phyloP scores from a whole-genome alignment of 1,284 basidiomycete genomes.

The Rhodotorula sp. region DNA sequence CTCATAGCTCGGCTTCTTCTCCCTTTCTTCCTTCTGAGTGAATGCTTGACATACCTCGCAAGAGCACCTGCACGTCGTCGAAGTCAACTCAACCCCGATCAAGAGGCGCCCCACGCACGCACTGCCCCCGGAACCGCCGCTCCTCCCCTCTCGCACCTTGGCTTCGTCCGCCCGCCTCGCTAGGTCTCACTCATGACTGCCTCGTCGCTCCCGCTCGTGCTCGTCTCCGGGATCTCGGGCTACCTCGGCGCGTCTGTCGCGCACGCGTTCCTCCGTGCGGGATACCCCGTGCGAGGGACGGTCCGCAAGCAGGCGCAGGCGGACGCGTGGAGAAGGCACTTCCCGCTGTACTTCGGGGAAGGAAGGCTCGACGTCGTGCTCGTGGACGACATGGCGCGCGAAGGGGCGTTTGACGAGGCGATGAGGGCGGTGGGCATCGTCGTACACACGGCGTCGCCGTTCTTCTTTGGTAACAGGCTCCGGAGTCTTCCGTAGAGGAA shows the following conservation, averaged over 20 bases:
- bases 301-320: constrained; percentile 32
- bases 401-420: constrained; percentile 40
- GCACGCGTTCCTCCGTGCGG: constrained; percentile 1
- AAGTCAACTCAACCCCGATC: no score
- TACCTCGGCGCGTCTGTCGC: constrained; percentile 11
- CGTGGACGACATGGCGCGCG: constrained; percentile 32
- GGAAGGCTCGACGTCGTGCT: constrained; percentile 28
- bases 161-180: background rate
- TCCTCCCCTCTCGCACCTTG: background rate
- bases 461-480: constrained; percentile 12
- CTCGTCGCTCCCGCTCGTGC: background rate
- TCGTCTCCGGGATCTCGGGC: constrained; percentile 10
- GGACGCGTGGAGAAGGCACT: constrained; percentile 18
- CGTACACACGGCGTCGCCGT: constrained; percentile 19
- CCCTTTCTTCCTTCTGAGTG: no score
- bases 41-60: no score
- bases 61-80: no score
- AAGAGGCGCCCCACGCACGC: background rate
- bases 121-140: background rate
- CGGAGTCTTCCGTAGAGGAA: background rate
- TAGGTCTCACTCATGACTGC: background rate
- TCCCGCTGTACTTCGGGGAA: constrained; percentile 6
- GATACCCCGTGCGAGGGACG: constrained; percentile 25
- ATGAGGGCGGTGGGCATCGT: constrained; percentile 30
- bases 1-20: no score